Percentiles rank a stretch among this genome's conserved stretches.
These are phyloP conservation scores for Ganoderma leucocontextum DNA, from an alignment of 1,284 basidiomycete species.

Conservation along the genomic window DNA sequence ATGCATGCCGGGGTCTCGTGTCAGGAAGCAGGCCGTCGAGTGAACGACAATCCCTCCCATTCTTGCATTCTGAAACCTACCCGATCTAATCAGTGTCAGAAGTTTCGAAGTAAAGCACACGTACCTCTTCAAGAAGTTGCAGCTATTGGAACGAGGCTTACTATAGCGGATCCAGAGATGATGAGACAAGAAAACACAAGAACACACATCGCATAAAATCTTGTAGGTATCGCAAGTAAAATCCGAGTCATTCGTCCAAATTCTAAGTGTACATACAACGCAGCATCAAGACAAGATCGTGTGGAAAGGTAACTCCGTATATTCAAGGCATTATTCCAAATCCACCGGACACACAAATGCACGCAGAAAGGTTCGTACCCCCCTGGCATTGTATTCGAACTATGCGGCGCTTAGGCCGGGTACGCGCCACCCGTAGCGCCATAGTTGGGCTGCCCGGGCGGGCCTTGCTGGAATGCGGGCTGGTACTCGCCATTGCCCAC, in stretches of 20 bases:
- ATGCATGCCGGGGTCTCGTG: background rate
- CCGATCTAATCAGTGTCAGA: background rate
- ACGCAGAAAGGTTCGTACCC: background rate
- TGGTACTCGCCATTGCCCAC: constrained; percentile 64
- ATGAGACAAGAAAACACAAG: background rate
- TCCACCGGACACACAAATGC: background rate
- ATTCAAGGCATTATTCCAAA: background rate
- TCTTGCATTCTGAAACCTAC: background rate
- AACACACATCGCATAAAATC: background rate
- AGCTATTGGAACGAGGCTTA: background rate
- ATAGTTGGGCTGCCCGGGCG: constrained; percentile 47
- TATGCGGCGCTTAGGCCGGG: constrained; percentile 26
- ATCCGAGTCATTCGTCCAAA: background rate
- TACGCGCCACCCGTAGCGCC: constrained; percentile 48
- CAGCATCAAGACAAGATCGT: background rate
- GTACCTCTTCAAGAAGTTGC: background rate
- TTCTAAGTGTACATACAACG: background rate
- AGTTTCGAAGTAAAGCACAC: background rate
- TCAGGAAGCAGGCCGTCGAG: background rate
- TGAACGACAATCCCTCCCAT: background rate
- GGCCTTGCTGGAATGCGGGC: constrained; percentile 44
- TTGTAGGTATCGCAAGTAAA: background rate
- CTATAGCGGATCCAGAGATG: background rate
- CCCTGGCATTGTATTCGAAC: background rate
- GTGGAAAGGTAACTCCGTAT: background rate